Evolutionary conservation across 192 early-diverging fungal species (phyloP).

Genomic region (Coemansia sp.): DNA sequence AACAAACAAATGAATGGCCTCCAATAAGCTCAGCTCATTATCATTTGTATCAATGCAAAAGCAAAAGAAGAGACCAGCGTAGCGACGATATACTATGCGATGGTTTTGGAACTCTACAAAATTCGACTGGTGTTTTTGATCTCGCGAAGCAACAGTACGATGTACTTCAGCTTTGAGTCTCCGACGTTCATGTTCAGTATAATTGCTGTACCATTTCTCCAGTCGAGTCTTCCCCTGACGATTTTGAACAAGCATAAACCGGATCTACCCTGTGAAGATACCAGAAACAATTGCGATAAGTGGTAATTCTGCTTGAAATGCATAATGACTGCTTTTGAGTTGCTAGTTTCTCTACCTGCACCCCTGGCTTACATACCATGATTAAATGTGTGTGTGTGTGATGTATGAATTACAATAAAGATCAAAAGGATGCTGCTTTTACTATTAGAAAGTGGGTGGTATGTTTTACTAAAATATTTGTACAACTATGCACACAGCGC

Average conservation of each 20-base stretch:
- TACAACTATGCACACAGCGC: background rate
- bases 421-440: background rate
- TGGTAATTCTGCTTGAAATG: background rate
- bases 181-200: slow-evolving; percentile 90
- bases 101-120: slow-evolving; percentile 99
- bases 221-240: slow-evolving; percentile 97
- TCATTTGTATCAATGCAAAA: slow-evolving; percentile 98
- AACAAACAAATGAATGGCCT: slow-evolving; percentile 98
- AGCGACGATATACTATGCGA: slow-evolving; percentile 97
- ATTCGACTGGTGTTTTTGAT: slow-evolving; percentile 96
- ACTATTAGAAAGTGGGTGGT: background rate
- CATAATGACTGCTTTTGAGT: background rate
- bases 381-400: background rate
- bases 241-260: slow-evolving; percentile 98
- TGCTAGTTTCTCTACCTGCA: background rate
- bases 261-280: slow-evolving; percentile 54
- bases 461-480: background rate
- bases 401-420: background rate
- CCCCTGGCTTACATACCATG: background rate
- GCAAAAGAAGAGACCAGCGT: slow-evolving; percentile 98
- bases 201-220: slow-evolving; percentile 95
- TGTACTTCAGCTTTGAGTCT: slow-evolving; percentile 96
- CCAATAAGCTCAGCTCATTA: slow-evolving; percentile 92
- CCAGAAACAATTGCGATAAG: background rate
- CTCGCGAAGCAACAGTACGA: slow-evolving; percentile 89